Percentiles rank a stretch among this genome's conserved stretches.
Conservation (phyloP, 495 filamentous ascomycete genomes). For the Choiromyces venosus region DNA sequence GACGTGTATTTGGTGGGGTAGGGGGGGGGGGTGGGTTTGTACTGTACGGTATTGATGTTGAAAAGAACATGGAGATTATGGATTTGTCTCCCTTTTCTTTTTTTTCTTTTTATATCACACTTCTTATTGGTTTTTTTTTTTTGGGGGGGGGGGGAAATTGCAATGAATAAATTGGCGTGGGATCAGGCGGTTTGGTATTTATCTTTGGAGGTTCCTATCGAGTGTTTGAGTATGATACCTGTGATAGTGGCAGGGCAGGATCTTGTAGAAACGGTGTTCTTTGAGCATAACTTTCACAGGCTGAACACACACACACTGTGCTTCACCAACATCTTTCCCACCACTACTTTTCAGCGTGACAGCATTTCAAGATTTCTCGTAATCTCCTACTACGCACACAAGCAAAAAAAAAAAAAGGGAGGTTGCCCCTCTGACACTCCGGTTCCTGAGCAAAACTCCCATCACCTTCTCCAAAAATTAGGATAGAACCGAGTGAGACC, state of each 20-base stretch:
- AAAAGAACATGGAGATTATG: too few relatives aligned
- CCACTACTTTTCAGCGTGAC: not conserved
- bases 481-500: slow-evolving; percentile 6
- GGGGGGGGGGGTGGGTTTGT: slow-evolving; percentile 9
- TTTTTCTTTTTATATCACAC: too few relatives aligned
- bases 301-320: not conserved
- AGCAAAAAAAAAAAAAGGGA: too few relatives aligned
- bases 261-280: too few relatives aligned
- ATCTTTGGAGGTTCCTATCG: not conserved
- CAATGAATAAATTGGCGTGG: not conserved
- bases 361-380: not conserved
- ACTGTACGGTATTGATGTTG: slow-evolving; percentile 10
- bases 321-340: not conserved
- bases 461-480: not conserved
- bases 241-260: not conserved
- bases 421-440: not conserved
- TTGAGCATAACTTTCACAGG: not conserved
- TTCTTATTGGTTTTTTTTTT: too few relatives aligned
- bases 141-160: too few relatives aligned
- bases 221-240: not conserved
- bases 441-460: not conserved
- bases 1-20: too few relatives aligned
- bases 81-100: too few relatives aligned
- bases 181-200: too few relatives aligned
- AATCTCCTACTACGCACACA: not conserved